Conservation (phyloP, 371 early-diverging fungal species). For the Dichotomocladium elegans region DNA sequence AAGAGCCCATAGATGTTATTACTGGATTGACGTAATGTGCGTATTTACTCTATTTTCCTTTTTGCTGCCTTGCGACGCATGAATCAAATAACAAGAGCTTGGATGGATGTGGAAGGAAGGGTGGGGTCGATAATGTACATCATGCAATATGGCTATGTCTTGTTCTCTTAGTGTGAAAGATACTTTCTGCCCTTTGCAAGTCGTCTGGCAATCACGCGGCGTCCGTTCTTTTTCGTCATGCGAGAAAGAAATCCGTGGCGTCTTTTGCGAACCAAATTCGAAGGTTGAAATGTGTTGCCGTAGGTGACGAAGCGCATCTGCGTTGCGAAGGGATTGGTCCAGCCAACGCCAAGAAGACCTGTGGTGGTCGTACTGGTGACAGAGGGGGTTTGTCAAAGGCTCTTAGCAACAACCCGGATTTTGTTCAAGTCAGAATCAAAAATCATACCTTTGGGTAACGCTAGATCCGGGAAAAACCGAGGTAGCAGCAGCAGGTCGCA, state of each 20-base stretch:
- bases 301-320: conserved; percentile 74
- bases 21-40: background rate
- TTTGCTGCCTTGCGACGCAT: no score
- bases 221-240: conserved; percentile 74
- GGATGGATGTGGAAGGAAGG: background rate
- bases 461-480: background rate
- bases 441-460: no score
- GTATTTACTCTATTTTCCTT: no score
- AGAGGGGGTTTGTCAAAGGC: no score
- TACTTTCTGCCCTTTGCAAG: conserved; percentile 82
- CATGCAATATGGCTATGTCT: background rate
- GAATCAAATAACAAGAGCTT: no score
- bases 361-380: background rate
- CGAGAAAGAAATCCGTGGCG: conserved; percentile 89
- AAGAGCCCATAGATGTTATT: background rate
- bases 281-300: conserved; percentile 93
- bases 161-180: conserved; percentile 65
- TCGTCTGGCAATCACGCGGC: conserved; percentile 72
- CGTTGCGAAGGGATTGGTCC: conserved; percentile 19
- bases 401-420: no score
- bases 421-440: no score
- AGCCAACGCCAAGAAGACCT: background rate
- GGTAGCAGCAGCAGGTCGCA: background rate
- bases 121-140: background rate
- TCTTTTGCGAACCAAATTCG: conserved; percentile 85